These are phyloP conservation scores for Malbranchea cinnamomea DNA, from an alignment of 2,329 filamentous ascomycete genomes.

Conservation along the genomic window DNA sequence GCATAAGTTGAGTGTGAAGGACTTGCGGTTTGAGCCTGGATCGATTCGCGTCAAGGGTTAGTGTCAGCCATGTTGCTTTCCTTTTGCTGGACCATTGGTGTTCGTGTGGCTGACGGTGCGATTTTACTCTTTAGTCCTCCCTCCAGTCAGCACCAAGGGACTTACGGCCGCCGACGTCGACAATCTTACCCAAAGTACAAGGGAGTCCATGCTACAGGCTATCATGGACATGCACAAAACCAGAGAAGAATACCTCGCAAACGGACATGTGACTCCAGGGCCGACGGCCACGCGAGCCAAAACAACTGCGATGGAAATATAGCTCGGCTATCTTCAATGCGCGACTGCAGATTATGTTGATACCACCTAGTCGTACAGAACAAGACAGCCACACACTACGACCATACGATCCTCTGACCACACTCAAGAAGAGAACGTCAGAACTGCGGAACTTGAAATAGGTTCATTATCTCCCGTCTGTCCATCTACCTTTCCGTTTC, in stretches of 20 bases:
- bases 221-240: constrained; percentile 27
- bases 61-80: constrained; percentile 12
- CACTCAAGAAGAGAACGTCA: too few species aligned
- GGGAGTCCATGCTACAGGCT: constrained; percentile 59
- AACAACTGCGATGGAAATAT: too few species aligned
- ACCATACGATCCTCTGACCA: too few species aligned
- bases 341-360: too few species aligned
- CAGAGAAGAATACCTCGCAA: constrained; percentile 11
- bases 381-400: too few species aligned
- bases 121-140: constrained; percentile 44
- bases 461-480: too few species aligned
- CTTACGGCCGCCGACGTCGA: constrained; percentile 66
- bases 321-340: too few species aligned
- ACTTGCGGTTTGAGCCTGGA: constrained; percentile 50
- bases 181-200: constrained; percentile 49
- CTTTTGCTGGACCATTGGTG: constrained; percentile 7
- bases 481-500: too few species aligned
- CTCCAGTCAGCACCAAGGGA: constrained; percentile 62
- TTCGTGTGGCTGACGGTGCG: constrained; percentile 1
- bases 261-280: constrained; percentile 12
- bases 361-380: too few species aligned
- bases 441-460: too few species aligned
- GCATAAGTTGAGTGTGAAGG: constrained; percentile 52
- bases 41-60: constrained; percentile 61
- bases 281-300: too few species aligned